These are phyloP conservation scores for Mycena amicta DNA, from an alignment of 768 basidiomycete genomes.

Conservation along the genomic window DNA sequence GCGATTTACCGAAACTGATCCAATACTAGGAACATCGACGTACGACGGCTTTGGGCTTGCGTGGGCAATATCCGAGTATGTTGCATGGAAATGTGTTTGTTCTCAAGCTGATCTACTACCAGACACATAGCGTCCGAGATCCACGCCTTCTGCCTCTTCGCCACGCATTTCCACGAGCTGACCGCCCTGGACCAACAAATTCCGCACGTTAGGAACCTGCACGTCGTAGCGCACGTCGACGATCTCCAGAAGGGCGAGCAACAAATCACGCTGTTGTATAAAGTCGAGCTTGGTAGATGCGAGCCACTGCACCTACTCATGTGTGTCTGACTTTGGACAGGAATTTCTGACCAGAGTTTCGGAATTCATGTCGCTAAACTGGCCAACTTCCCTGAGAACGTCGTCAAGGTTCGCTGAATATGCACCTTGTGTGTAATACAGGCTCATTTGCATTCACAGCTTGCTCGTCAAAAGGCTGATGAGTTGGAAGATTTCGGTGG, in stretches of 20 bases:
- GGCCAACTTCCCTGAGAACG: constrained; percentile 96
- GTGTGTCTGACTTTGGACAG: constrained; percentile 36
- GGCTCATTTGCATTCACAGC: too few species aligned
- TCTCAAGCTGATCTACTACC: neutral
- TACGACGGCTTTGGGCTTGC: constrained; percentile 98
- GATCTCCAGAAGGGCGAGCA: constrained; percentile 67
- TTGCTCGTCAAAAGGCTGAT: constrained; percentile 94
- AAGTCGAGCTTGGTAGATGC: constrained; percentile 83
- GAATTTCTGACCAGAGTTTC: constrained; percentile 95
- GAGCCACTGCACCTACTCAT: neutral
- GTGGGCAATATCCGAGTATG: constrained; percentile 98
- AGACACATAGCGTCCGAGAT: constrained; percentile 94
- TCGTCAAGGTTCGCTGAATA: constrained; percentile 88
- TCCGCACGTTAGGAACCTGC: constrained; percentile 87
- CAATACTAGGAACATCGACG: constrained; percentile 78
- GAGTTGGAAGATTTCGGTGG: constrained; percentile 85
- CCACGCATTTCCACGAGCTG: constrained; percentile 97
- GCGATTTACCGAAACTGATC: neutral
- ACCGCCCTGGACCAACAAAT: constrained; percentile 89
- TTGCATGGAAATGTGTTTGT: constrained; percentile 2
- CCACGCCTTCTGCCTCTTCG: constrained; percentile 93
- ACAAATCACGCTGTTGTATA: constrained; percentile 92
- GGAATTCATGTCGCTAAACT: constrained; percentile 97
- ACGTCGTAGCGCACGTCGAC: constrained; percentile 92
- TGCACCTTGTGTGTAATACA: too few species aligned